Percentiles rank a stretch among this genome's conserved stretches.
phyloP scores from a whole-genome alignment of 139 green algal species.

The Tetraselmis striata region DNA sequence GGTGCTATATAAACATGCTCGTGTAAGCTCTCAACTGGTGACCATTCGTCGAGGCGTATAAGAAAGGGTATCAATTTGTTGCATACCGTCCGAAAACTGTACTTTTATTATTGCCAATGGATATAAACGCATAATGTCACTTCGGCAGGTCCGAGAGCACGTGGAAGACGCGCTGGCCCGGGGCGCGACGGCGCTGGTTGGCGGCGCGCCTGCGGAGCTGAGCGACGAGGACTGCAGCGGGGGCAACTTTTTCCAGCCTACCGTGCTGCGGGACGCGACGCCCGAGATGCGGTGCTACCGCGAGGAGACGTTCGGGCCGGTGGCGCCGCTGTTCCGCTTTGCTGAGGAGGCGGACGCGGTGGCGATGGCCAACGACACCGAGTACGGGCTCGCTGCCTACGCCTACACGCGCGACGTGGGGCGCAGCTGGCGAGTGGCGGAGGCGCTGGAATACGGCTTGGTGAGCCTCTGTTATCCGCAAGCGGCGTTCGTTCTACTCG shows the following conservation, averaged over 20 bases:
- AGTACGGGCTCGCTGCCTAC: constrained; percentile 87
- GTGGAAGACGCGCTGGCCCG: constrained; percentile 80
- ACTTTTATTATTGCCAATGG: no score
- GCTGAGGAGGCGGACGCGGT: constrained; percentile 57
- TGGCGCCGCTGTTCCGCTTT: constrained; percentile 72
- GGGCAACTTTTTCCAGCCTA: constrained; percentile 81
- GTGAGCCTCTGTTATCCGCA: no score
- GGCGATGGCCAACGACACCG: constrained; percentile 81
- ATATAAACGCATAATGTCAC: no score
- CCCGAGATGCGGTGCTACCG: constrained; percentile 77
- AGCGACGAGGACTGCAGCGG: constrained; percentile 17
- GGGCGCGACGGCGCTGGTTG: constrained; percentile 59
- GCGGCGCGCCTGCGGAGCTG: constrained; percentile 47
- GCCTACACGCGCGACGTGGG: constrained; percentile 82
- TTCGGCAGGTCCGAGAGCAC: constrained; percentile 45
- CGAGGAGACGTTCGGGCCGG: constrained; percentile 90
- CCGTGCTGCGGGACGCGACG: constrained; percentile 63
- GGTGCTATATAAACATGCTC: no score
- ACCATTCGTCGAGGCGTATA: no score
- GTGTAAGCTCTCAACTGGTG: no score
- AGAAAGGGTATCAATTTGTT: no score
- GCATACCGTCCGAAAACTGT: no score
- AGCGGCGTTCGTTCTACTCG: no score
- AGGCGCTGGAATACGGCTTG: constrained; percentile 93
- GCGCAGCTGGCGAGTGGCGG: constrained; percentile 69